Percentiles rank a stretch among this genome's conserved stretches.
Evolutionary conservation across 2,329 filamentous ascomycete species (phyloP).

Genomic region (Magnaporthiopsis rhizophila): DNA sequence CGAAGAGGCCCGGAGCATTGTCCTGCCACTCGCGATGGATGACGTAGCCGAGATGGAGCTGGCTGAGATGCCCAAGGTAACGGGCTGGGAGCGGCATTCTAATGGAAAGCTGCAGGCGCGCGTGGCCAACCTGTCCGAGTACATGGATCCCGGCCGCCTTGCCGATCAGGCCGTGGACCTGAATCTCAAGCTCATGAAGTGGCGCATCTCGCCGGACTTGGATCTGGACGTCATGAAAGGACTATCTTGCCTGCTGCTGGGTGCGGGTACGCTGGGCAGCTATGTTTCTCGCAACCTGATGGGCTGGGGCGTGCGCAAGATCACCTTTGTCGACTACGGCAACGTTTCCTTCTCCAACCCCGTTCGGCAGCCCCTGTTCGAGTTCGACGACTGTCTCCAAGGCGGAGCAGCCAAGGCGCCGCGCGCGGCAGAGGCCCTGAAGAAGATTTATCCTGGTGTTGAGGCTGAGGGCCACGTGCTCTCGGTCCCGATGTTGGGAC

Average conservation of each 20-base stretch:
- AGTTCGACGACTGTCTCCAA: constrained; percentile 78
- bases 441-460: constrained; percentile 84
- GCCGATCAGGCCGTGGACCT: constrained; percentile 93
- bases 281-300: constrained; percentile 89
- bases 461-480: constrained; percentile 73
- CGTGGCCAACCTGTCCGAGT: constrained; percentile 76
- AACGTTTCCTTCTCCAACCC: constrained; percentile 94
- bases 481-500: constrained; percentile 91
- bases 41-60: constrained; percentile 22
- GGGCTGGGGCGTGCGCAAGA: constrained; percentile 92
- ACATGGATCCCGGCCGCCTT: constrained; percentile 82
- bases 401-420: constrained; percentile 80
- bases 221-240: constrained; percentile 83
- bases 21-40: constrained; percentile 59
- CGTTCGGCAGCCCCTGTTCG: constrained; percentile 86
- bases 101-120: constrained; percentile 70
- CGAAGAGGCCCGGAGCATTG: constrained; percentile 73
- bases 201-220: constrained; percentile 84
- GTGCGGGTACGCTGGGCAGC: constrained; percentile 85
- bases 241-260: constrained; percentile 82
- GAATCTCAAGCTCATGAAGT: constrained; percentile 97
- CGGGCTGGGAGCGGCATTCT: constrained; percentile 86
- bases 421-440: constrained; percentile 70
- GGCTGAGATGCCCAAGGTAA: constrained; percentile 72
- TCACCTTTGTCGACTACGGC: constrained; percentile 93